A percentile compares a stretch with the other conserved stretches of the same genome.
Evolutionary conservation across 2,329 filamentous ascomycete genomes (phyloP).

Genomic region (Exophiala dermatitidis): DNA sequence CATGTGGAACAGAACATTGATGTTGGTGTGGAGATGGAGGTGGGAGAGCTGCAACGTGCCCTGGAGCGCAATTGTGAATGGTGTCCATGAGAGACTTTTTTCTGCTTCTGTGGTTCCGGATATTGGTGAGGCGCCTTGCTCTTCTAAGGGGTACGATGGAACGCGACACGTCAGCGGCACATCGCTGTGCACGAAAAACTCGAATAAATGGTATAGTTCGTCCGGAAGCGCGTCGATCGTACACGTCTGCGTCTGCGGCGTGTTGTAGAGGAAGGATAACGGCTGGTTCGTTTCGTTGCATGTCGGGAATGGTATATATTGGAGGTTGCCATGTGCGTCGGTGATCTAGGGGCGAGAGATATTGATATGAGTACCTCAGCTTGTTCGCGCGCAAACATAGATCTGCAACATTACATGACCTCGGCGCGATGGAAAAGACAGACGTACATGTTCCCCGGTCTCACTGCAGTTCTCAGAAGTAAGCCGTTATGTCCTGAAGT

Average conservation of each 20-base stretch:
- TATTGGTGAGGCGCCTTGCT: slow-evolving; percentile 19
- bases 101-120: slow-evolving; percentile 27
- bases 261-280: slow-evolving; percentile 78
- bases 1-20: slow-evolving; percentile 79
- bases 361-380: slow-evolving; percentile 1
- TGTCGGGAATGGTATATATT: slow-evolving; percentile 84
- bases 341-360: slow-evolving; percentile 50
- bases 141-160: slow-evolving; percentile 60
- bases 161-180: slow-evolving; percentile 87
- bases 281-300: slow-evolving; percentile 79
- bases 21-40: slow-evolving; percentile 78
- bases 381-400: too few species aligned
- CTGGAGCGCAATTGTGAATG: slow-evolving; percentile 78
- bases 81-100: slow-evolving; percentile 54
- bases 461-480: slow-evolving; percentile 49
- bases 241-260: slow-evolving; percentile 54
- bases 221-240: slow-evolving; percentile 48
- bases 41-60: slow-evolving; percentile 84
- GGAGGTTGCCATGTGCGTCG: slow-evolving; percentile 68
- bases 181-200: slow-evolving; percentile 98
- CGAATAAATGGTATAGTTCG: slow-evolving; percentile 47
- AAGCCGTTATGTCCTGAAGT: not conserved
- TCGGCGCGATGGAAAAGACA: not conserved
- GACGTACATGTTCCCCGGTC: slow-evolving; percentile 67
- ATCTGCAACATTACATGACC: too few species aligned